phyloP scores from a whole-genome alignment of 352 stramenopile genomes.

The Globisporangium acanthophoron region DNA sequence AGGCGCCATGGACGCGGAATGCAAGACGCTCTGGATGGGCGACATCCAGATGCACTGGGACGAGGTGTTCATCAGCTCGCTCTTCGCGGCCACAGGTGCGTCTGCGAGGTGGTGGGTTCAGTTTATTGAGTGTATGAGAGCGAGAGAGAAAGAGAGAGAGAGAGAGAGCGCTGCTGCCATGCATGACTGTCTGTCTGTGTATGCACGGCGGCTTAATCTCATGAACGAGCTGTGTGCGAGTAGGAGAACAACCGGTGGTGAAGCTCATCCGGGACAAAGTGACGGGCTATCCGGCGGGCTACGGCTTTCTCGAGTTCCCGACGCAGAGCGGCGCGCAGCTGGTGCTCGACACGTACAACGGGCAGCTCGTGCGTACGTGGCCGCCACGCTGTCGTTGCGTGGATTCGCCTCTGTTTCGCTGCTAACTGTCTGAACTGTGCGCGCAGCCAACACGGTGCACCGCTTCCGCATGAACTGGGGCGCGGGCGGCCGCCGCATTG shows the following conservation, averaged over 20 bases:
- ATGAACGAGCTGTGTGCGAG: too few species aligned
- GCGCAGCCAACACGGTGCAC: slow-evolving; percentile 79
- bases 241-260: slow-evolving; percentile 76
- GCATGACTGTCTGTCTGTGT: too few species aligned
- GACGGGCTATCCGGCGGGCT: slow-evolving; percentile 84
- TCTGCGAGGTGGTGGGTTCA: not conserved
- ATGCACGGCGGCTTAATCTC: too few species aligned
- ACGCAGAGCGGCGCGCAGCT: slow-evolving; percentile 74
- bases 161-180: not conserved
- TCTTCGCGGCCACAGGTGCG: slow-evolving; percentile 73
- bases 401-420: too few species aligned
- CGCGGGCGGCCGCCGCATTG: slow-evolving; percentile 78
- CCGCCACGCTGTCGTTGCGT: not conserved
- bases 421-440: not conserved
- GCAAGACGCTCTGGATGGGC: slow-evolving; percentile 89
- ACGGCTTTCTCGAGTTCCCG: slow-evolving; percentile 90
- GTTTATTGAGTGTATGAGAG: too few species aligned
- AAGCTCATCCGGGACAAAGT: slow-evolving; percentile 90
- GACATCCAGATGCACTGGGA: slow-evolving; percentile 90
- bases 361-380: slow-evolving; percentile 77
- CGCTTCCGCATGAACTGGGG: slow-evolving; percentile 92
- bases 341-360: slow-evolving; percentile 85
- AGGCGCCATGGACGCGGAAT: slow-evolving; percentile 35
- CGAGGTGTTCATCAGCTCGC: slow-evolving; percentile 80
- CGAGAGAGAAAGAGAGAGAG: too few species aligned